phyloP scores from a whole-genome alignment of 2,329 filamentous ascomycete genomes.

The Tolypocladium capitatum region DNA sequence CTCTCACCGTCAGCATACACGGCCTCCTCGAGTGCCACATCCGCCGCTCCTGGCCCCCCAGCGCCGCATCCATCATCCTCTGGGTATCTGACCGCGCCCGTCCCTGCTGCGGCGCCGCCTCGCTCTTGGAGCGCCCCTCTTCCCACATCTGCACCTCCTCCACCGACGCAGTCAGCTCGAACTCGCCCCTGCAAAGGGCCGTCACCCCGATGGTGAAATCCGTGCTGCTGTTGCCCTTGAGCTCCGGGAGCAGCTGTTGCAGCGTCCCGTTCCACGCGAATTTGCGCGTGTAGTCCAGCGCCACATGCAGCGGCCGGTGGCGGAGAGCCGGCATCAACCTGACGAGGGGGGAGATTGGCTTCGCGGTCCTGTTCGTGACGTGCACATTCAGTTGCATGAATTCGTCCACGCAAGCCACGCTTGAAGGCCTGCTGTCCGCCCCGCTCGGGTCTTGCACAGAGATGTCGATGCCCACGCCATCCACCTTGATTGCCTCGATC shows the following conservation, averaged over 20 bases:
- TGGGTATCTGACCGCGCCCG: conserved; percentile 39
- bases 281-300: conserved; percentile 70
- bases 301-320: conserved; percentile 56
- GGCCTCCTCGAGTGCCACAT: conserved; percentile 52
- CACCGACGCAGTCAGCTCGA: conserved; percentile 66
- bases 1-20: conserved; percentile 36
- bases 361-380: conserved; percentile 59
- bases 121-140: conserved; percentile 14
- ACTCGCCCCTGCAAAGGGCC: conserved; percentile 65
- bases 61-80: conserved; percentile 42
- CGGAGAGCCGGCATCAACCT: conserved; percentile 66
- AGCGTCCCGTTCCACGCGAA: conserved; percentile 76
- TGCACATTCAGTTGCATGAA: conserved; percentile 60
- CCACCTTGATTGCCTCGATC: conserved; percentile 70
- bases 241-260: conserved; percentile 55
- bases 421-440: conserved; percentile 7
- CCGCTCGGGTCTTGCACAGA: conserved; percentile 28
- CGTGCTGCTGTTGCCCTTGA: conserved; percentile 44
- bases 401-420: conserved; percentile 24
- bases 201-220: conserved; percentile 58
- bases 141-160: conserved; percentile 59
- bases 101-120: conserved; percentile 9
- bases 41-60: conserved; percentile 46
- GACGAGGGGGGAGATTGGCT: conserved; percentile 57
- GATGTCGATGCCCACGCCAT: conserved; percentile 61